Conservation (phyloP, 768 basidiomycete genomes). For the Mycena polygramma region DNA sequence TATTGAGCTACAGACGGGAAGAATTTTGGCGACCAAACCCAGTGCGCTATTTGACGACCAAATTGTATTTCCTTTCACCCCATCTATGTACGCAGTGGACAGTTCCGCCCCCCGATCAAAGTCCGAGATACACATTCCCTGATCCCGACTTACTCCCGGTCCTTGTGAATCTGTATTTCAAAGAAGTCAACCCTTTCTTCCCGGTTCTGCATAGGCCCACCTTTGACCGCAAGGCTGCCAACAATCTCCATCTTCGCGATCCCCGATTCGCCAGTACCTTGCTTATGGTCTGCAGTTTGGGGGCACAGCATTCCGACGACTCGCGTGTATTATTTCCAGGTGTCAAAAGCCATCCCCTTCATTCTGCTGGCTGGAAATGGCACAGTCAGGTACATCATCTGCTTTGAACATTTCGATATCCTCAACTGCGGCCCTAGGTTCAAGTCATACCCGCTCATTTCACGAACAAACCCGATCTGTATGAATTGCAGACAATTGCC, state of each 20-base stretch:
- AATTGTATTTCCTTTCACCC: neutral
- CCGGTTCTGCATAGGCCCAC: constrained; percentile 82
- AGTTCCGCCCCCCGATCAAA: constrained; percentile 29
- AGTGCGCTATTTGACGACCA: constrained; percentile 46
- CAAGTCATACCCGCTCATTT: constrained; percentile 31
- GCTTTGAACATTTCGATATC: neutral
- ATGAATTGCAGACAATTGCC: constrained; percentile 33
- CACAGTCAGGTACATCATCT: constrained; percentile 48
- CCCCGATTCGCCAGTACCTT: constrained; percentile 55
- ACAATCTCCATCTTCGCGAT: constrained; percentile 65
- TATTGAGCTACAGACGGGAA: constrained; percentile 50
- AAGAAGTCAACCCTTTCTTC: constrained; percentile 60
- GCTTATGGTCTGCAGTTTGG: constrained; percentile 59
- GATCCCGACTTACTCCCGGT: constrained; percentile 62
- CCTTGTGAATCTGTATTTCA: constrained; percentile 73
- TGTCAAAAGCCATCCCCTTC: constrained; percentile 39
- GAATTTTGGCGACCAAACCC: constrained; percentile 64
- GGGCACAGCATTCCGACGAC: constrained; percentile 71
- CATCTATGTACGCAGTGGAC: constrained; percentile 23
- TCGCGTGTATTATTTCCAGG: constrained; percentile 64
- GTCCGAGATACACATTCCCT: constrained; percentile 60
- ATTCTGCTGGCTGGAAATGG: constrained; percentile 73
- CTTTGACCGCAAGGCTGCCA: constrained; percentile 66
- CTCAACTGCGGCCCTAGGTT: constrained; percentile 44
- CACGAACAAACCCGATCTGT: constrained; percentile 28